Evolutionary conservation across 352 stramenopile species (phyloP).

Genomic region (Phytophthora cactorum): DNA sequence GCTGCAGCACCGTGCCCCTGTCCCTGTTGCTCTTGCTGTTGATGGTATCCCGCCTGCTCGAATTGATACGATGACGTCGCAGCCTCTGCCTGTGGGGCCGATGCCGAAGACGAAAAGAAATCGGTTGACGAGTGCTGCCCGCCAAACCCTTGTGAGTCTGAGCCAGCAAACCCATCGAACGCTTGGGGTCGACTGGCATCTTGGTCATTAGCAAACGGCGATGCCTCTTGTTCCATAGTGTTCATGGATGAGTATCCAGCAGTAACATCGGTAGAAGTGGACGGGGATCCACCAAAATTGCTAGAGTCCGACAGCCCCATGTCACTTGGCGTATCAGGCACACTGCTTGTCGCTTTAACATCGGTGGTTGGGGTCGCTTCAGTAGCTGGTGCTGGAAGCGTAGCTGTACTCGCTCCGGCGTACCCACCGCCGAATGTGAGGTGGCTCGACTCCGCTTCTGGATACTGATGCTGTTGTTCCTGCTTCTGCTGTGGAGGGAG

Average conservation of each 20-base stretch:
- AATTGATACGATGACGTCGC: slow-evolving; percentile 24
- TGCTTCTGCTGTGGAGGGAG: slow-evolving; percentile 12
- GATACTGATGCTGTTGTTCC: slow-evolving; percentile 10
- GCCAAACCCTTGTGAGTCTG: slow-evolving; percentile 19
- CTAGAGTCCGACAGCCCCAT: slow-evolving; percentile 14
- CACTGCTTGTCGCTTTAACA: background rate
- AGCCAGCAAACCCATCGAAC: slow-evolving; percentile 35
- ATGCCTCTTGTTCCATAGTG: slow-evolving; percentile 1
- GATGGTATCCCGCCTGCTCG: slow-evolving; percentile 12
- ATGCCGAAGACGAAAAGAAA: slow-evolving; percentile 41
- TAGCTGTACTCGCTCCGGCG: slow-evolving; percentile 8
- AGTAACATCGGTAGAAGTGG: slow-evolving; percentile 1
- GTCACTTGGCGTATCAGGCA: slow-evolving; percentile 2
- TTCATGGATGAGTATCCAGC: background rate
- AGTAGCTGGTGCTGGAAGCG: background rate
- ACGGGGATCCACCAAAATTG: slow-evolving; percentile 5
- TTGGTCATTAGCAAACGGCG: slow-evolving; percentile 12
- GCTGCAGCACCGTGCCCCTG: slow-evolving; percentile 10
- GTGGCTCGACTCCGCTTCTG: slow-evolving; percentile 5
- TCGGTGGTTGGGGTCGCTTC: slow-evolving; percentile 9
- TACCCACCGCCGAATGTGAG: slow-evolving; percentile 11
- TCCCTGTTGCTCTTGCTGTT: slow-evolving; percentile 21
- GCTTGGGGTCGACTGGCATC: slow-evolving; percentile 17
- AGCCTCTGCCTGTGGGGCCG: slow-evolving; percentile 25
- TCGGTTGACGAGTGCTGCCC: slow-evolving; percentile 28